Conservation (phyloP, 495 filamentous ascomycete genomes). For the Penicillium macrosclerotiorum region DNA sequence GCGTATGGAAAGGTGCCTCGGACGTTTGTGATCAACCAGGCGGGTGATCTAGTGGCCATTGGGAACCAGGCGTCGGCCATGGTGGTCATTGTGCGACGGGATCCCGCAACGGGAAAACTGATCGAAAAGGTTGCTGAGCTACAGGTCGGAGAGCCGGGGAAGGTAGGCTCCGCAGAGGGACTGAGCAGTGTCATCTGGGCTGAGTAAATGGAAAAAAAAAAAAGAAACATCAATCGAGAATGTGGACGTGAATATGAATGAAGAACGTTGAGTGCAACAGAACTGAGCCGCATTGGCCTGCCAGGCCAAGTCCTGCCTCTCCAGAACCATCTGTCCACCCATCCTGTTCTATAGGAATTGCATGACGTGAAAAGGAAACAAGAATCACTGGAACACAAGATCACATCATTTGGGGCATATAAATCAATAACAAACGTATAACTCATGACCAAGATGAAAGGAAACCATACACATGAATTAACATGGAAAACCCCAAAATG, state of each 20-base stretch:
- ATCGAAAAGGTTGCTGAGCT: conserved; percentile 47
- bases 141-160: conserved; percentile 32
- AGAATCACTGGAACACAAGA: conserved; percentile 13
- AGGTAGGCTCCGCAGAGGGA: conserved; percentile 39
- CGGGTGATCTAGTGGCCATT: conserved; percentile 58
- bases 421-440: conserved; percentile 9
- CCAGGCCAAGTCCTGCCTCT: too few species aligned
- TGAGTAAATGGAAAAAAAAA: conserved; percentile 47
- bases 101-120: conserved; percentile 54
- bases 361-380: background rate
- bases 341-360: conserved; percentile 11
- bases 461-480: conserved; percentile 2
- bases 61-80: conserved; percentile 59
- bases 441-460: conserved; percentile 12
- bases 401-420: conserved; percentile 13
- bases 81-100: conserved; percentile 59
- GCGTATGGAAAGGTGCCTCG: conserved; percentile 61
- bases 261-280: too few species aligned
- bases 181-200: conserved; percentile 62
- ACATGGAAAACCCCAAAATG: conserved; percentile 15
- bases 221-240: too few species aligned
- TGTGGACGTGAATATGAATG: too few species aligned
- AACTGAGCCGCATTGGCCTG: too few species aligned
- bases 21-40: conserved; percentile 63
- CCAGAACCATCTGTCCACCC: too few species aligned